Conservation (phyloP, 345 rosid genomes). For the Populus tremula region DNA sequence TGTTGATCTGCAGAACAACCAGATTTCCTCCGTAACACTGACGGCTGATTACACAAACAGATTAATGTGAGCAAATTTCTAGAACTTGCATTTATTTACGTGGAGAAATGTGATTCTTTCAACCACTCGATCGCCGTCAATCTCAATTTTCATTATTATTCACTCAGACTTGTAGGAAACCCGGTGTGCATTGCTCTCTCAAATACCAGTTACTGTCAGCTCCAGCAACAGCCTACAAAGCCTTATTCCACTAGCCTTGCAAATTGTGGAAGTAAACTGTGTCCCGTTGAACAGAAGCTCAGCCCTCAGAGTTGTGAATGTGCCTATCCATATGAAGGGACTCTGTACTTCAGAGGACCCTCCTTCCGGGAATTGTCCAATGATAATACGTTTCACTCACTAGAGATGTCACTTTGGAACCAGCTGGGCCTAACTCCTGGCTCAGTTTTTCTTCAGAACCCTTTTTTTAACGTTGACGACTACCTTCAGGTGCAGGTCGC, state of each 20-base stretch:
- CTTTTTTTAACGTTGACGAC: slow-evolving; percentile 79
- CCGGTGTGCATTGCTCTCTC: slow-evolving; percentile 71
- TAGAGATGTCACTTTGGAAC: slow-evolving; percentile 82
- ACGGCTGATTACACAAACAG: slow-evolving; percentile 51
- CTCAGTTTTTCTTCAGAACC: slow-evolving; percentile 74
- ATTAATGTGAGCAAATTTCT: slow-evolving; percentile 47
- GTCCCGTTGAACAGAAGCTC: slow-evolving; percentile 62
- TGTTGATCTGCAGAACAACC: slow-evolving; percentile 72
- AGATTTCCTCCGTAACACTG: slow-evolving; percentile 61
- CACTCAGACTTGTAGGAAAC: slow-evolving; percentile 77
- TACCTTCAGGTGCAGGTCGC: slow-evolving; percentile 81
- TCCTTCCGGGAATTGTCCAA: slow-evolving; percentile 66
- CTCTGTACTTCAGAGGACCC: slow-evolving; percentile 74
- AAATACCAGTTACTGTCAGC: slow-evolving; percentile 69
- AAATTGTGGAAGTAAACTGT: slow-evolving; percentile 60
- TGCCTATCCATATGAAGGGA: slow-evolving; percentile 82
- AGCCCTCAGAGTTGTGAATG: slow-evolving; percentile 96
- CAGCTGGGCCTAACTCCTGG: slow-evolving; percentile 73
- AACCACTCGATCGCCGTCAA: not conserved
- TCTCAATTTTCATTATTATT: slow-evolving; percentile 15
- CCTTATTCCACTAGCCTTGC: slow-evolving; percentile 76
- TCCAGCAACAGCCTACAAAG: slow-evolving; percentile 49
- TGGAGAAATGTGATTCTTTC: not conserved
- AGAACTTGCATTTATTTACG: not conserved
- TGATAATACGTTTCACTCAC: slow-evolving; percentile 56